Base-by-base conservation (phyloP, 2,329 filamentous ascomycete genomes). In the Aspergillus novoparasiticus region DNA sequence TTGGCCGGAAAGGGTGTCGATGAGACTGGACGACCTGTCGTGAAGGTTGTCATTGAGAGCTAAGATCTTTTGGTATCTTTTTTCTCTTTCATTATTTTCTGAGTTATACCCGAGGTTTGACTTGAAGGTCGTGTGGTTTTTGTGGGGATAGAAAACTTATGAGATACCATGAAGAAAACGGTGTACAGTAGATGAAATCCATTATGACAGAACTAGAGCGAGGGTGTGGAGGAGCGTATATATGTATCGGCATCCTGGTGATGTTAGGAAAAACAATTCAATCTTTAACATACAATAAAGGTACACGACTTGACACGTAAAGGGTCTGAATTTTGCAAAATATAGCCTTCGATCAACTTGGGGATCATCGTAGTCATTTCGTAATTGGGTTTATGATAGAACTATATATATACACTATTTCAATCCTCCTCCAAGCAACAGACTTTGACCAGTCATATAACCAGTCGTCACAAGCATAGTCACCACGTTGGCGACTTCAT, bases 401-500 rank as follows among this genome's bases (percentile, higher is more conserved):
- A 39, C 10, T 16, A 46, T 32, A 21, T 5, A 32, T 36, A 58
- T 26, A 41, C 16, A 55, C 62, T 73, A 85, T 69, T 85, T 85
- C 68, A 86, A 73, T 1, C 84, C 84, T 23, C 84, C 84, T 46
- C 81, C 83, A 64, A 86, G 67, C 68, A 86, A 65, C 39, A 87
- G 78, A 64, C 83, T 86, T 73, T 87, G 84, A 1, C 84, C 85
- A 0, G 85, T 87, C 76, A 86, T 75, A 66, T 88, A 89, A 0
- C 87, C 86, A n/a, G 86, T 89, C 69, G 78, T 82, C 65, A 82
- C 84, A 54, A 87, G 75, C 86, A 88, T 88, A 3, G 82, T 83
- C 8, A 89, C 86, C 34, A 85, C 82, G 70, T 87, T 87, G 2
- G 86, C 86, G 58, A 85, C 85, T 74, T 89, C 87, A 57, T 86